Base-by-base conservation (phyloP, 345 rosid species). In the Syzygium jambos region DNA sequence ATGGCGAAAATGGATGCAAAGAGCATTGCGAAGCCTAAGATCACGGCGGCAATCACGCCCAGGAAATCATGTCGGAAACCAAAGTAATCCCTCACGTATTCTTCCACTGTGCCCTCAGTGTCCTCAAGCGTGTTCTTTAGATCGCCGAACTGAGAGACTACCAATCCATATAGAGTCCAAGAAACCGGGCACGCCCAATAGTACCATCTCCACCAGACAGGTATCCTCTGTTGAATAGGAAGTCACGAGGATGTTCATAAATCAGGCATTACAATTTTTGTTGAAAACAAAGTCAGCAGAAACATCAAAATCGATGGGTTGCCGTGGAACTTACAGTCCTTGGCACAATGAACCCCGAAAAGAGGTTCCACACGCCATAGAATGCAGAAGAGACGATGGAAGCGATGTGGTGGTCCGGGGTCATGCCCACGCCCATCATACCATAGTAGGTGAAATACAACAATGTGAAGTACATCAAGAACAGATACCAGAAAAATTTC, bases 141-240 rank as follows among this genome's bases (percentile, higher is more conserved):
- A 52, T 92, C 92, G 21, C 92, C 93, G 27, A 46, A 92, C 53
- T 92, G 94, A 8, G 94, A 92, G 22, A 86, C 90, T 13, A 91
- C 84, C 85, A 92, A 55, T 41, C 94, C 94, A 86, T 92, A 89
- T 80, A 92, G 65, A 15, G 90, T 91, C 93, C 93, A 92, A 11
- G 92, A 54, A 9, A 91, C 85, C 7, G 94, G 94, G 51, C 90
- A 89, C 34, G 56, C 87, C 94, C 94, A 92, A 51, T 88, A 91
- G 90, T 90, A 92, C 94, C 93, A 92, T 84, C 90, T 91, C 94
- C 94, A 92, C 94, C 94, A 92, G 16, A 90, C 82, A 1, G 94
- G 92, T 0, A 92, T 91, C 78, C 86, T 87, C 94, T 92, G 93
- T 87, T 86, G 38, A 53, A 30, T 49, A 52, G 49, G 27, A 82